These are phyloP conservation scores for Salix suchowensis DNA, from an alignment of 345 rosid species.

Conservation along the genomic window DNA sequence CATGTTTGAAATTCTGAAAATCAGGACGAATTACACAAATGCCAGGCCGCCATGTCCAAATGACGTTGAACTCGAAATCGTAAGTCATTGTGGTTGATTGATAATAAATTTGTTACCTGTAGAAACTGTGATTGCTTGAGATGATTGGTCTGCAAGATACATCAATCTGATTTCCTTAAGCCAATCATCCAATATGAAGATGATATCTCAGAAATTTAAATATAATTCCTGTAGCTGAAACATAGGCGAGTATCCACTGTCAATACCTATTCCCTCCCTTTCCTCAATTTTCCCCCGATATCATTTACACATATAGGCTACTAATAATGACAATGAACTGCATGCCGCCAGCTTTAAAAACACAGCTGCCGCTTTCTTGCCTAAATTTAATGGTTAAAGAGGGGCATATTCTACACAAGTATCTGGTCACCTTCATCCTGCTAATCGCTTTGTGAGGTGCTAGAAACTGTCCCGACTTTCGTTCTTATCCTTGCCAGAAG, in stretches of 20 bases:
- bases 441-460: constrained; percentile 14
- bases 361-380: constrained; percentile 39
- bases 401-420: background rate
- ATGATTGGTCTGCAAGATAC: background rate
- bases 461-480: constrained; percentile 37
- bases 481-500: constrained; percentile 34
- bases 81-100: background rate
- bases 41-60: background rate
- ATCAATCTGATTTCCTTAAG: background rate
- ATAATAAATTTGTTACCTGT: background rate
- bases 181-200: background rate
- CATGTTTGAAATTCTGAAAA: background rate
- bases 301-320: constrained; percentile 24
- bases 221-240: background rate
- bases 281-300: background rate
- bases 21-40: background rate
- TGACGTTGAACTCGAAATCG: no score
- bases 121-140: background rate
- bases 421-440: background rate
- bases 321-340: background rate
- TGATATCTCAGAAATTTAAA: background rate
- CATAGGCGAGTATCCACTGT: background rate
- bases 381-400: background rate
- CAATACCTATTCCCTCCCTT: no score
- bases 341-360: constrained; percentile 44